Base-by-base conservation (phyloP, 2,329 filamentous ascomycete genomes). In the Magnaporthiopsis rhizophila region DNA sequence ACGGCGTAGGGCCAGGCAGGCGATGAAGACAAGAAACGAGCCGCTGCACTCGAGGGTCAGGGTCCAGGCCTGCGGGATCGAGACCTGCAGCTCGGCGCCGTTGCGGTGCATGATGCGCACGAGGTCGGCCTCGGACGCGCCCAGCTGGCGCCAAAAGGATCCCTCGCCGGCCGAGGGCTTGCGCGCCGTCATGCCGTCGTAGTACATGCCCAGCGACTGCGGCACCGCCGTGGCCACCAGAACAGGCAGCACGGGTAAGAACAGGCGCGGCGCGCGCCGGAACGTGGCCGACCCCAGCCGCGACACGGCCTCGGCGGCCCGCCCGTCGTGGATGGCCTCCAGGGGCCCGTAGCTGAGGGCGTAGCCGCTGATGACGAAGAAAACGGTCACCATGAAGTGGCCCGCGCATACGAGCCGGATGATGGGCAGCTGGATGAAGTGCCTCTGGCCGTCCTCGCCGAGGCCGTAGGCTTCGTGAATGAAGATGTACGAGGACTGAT, bases 341-440 rank as follows among this genome's bases (percentile, higher is more conserved):
- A 82, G 70, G 1, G 80, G 76, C 66, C 78, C 78, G 67, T 76
- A 75, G 6, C 78, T 76, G 28, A 83, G 74, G 3, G 77, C 80
- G 66, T 79, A 81, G 50, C 80, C 80, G 1, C 79, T 81, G 45
- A 83, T 79, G 67, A 82, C 76, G 71, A 82, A 82, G 70, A 83
- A 82, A 59, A 82, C 75, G 68, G 80, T 76, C 3, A 83, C 80
- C 77, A 80, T 80, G 13, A 79, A 77, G n/a, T 76, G 74, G 28
- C 79, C 79, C 67, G 26, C 24, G 28, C 74, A 79, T n/a, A 81
- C 63, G 38, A 80, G 71, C 62, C 79, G 76, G 12, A 80, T 15
- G 62, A 78, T 77, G 3, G 80, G 80, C 21, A 81, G 69, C 69
- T 82, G 80, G 26, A 81, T 67, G 18, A 70, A 70, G 5, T 74